These are phyloP conservation scores for Calonectria crousiana DNA, from an alignment of 2,329 filamentous ascomycete genomes.

Conservation along the genomic window DNA sequence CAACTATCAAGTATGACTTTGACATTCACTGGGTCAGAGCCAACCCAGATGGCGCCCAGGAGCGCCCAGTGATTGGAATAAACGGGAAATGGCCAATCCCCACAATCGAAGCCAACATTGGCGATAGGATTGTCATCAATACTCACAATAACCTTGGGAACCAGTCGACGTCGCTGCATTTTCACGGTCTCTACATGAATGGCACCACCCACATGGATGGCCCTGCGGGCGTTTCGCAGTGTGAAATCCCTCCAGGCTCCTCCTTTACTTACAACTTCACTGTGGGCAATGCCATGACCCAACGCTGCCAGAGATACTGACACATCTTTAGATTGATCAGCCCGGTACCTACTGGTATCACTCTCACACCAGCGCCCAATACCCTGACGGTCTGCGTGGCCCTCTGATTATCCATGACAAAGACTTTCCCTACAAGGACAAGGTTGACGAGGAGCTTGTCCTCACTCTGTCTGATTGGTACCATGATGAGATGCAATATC, in stretches of 20 bases:
- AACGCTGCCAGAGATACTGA: neutral
- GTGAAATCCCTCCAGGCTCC: slow-evolving; percentile 71
- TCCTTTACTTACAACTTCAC: slow-evolving; percentile 79
- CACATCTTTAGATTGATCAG: slow-evolving; percentile 64
- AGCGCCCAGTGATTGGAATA: slow-evolving; percentile 78
- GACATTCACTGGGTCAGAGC: slow-evolving; percentile 78
- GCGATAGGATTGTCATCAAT: slow-evolving; percentile 71
- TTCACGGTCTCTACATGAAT: slow-evolving; percentile 79
- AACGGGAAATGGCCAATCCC: slow-evolving; percentile 84
- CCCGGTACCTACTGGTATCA: slow-evolving; percentile 86
- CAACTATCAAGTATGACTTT: slow-evolving; percentile 72
- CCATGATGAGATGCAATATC: slow-evolving; percentile 66
- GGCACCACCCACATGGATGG: slow-evolving; percentile 80
- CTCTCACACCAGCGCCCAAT: slow-evolving; percentile 75
- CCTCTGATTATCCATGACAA: slow-evolving; percentile 75
- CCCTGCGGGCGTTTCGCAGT: slow-evolving; percentile 74
- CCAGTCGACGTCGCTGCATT: slow-evolving; percentile 74
- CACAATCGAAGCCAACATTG: slow-evolving; percentile 70
- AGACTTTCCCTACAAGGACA: slow-evolving; percentile 65
- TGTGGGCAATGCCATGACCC: slow-evolving; percentile 51
- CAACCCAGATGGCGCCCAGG: slow-evolving; percentile 75
- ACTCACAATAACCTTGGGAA: slow-evolving; percentile 72
- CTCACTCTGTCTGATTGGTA: slow-evolving; percentile 80
- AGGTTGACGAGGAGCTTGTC: slow-evolving; percentile 73
- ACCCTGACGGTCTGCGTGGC: slow-evolving; percentile 76